Conservation (phyloP, 2,329 filamentous ascomycete species). For the Pyrenophora seminiperda region DNA sequence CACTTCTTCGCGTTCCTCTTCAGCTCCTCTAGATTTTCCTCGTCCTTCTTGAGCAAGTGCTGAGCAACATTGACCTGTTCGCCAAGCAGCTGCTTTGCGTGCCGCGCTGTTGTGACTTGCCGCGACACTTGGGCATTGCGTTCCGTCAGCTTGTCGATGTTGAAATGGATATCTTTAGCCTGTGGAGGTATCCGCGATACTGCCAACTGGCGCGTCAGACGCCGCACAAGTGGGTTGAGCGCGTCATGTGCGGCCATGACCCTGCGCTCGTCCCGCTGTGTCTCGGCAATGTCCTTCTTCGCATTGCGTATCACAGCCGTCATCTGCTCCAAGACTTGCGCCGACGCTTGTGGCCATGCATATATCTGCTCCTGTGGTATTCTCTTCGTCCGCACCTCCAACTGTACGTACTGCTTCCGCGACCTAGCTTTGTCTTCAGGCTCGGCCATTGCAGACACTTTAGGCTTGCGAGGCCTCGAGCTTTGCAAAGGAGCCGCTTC, state of each 20-base stretch:
- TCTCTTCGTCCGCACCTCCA: conserved; percentile 43
- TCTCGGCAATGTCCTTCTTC: conserved; percentile 66
- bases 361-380: conserved; percentile 47
- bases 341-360: conserved; percentile 61
- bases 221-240: conserved; percentile 61
- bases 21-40: conserved; percentile 35
- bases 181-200: conserved; percentile 70
- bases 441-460: conserved; percentile 29
- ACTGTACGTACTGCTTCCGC: conserved; percentile 37
- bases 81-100: conserved; percentile 65
- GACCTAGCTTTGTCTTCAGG: conserved; percentile 18
- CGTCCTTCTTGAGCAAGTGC: conserved; percentile 35
- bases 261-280: conserved; percentile 54
- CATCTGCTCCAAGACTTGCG: conserved; percentile 61
- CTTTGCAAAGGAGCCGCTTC: conserved; percentile 4
- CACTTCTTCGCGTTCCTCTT: conserved; percentile 38
- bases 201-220: conserved; percentile 63
- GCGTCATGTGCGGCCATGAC: conserved; percentile 61
- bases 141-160: conserved; percentile 68
- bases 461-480: conserved; percentile 27
- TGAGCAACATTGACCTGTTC: conserved; percentile 64
- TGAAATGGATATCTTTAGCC: conserved; percentile 58
- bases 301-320: conserved; percentile 62
- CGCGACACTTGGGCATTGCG: conserved; percentile 55
- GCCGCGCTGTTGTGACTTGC: conserved; percentile 65